Base-by-base conservation (phyloP, 1,139 yeast species). In the Taphrina pruni region DNA sequence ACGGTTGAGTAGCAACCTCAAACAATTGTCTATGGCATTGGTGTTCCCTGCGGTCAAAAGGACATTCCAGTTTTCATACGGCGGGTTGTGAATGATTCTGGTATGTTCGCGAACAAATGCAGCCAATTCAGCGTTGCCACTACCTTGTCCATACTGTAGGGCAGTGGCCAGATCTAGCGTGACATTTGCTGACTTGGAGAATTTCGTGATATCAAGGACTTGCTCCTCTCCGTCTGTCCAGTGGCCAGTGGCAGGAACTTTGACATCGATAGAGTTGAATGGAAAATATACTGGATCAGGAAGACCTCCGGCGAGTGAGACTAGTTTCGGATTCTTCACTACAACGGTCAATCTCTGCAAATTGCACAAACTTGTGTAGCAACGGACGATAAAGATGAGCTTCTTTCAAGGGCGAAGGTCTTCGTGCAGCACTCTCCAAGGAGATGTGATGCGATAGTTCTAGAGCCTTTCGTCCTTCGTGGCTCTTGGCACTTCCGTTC, bases 261-360 rank as follows among this genome's bases (percentile, higher is more conserved):
- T 90, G 73, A 90, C 56, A 4, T 51, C 88, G 60, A 97, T 97
- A 46, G 86, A 81, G 76, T 90, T 91, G 85, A 93, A 90, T 65
- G 99, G 99, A 84, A 94, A 94, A 78, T 89, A 88, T 74, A 88
- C 93, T 21, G 97, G 82, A 76, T 90, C 81, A 21, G 99, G 99
- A 75, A 94, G 85, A 6, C 99, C 99, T 73, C 99, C 99, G 69
- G 97, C 99, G 72, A 94, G 85, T 76, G 92, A 92, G 70, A 93
- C 87, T 77, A 94, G 83, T 66, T 88, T 86, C 57, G 97, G 97
- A 73, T 86, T 84, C 60, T 82, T 82, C 77, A 82, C 89, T 81
- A 88, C 89, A 38, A 8, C 7, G 3, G 45, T 43, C 43, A 32
- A 38, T 21, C 17, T 35, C 8, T 6, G 20, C 12, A 12, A 77